Conservation (phyloP, 805 yeast genomes). For the Lipomyces starkeyi region DNA sequence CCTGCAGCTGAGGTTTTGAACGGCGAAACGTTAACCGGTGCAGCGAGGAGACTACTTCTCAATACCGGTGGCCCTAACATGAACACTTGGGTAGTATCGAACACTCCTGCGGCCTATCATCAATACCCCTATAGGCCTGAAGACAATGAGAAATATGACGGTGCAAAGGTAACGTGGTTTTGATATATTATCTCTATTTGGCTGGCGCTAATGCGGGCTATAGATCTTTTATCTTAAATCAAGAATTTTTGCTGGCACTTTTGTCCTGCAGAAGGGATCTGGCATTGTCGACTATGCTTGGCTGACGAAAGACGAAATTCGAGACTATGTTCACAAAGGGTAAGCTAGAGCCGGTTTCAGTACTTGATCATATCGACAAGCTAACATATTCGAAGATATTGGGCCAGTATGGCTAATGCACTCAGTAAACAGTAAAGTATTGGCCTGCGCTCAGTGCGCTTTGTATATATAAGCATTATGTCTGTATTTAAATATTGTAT, state of each 20-base stretch:
- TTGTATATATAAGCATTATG: not conserved
- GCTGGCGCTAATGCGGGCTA: constrained; percentile 13
- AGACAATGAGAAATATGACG: constrained; percentile 7
- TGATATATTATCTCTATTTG: not conserved
- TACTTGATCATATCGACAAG: not conserved
- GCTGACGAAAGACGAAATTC: constrained; percentile 82
- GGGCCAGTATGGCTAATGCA: not conserved
- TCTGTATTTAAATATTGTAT: not conserved
- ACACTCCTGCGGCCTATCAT: constrained; percentile 78
- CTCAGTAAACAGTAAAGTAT: not conserved
- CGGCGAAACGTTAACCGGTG: constrained; percentile 63
- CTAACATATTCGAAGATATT: not conserved
- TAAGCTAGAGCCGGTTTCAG: constrained; percentile 46
- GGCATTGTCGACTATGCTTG: constrained; percentile 66
- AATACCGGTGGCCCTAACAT: constrained; percentile 73
- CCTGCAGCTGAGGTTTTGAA: constrained; percentile 70
- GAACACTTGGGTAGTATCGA: constrained; percentile 90
- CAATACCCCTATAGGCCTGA: constrained; percentile 49
- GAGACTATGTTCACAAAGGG: constrained; percentile 55
- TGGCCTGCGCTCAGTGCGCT: not conserved
- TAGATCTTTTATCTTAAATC: constrained; percentile 82
- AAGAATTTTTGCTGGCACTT: constrained; percentile 85
- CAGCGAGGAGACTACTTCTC: constrained; percentile 78
- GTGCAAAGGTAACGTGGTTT: constrained; percentile 24
- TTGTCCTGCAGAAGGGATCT: constrained; percentile 53